Base-by-base conservation (phyloP, 257 asterid genomes). In the Primulina tabacum region DNA sequence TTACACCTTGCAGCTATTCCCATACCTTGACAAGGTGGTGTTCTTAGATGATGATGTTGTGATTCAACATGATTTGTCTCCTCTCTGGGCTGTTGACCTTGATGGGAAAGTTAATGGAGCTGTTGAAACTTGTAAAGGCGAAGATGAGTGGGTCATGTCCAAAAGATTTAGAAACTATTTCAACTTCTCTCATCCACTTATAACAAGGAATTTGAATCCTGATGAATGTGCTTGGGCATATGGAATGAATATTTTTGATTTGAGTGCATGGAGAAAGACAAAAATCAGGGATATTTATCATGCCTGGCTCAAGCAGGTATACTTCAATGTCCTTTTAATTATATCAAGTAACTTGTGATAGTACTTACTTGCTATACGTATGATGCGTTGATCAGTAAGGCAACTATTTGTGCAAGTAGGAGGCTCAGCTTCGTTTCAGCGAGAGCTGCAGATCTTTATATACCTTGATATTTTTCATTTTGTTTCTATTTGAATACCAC, bases 211-310 rank as follows among this genome's bases (percentile, higher is more conserved):
- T 73, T 83, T 93, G 83, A 78, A 93, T 78, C 97, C 96, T 8
- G 90, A 89, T 30, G 94, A 89, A 65, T 93, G 99, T 78, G 97
- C 99, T 17, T 93, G 99, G 99, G 99, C 97, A 20, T 93, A 90
- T 70, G 97, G 98, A 71, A 93, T 93, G 98, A 93, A 93, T 78
- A 85, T 93, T 33, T 93, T 93, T 71, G 98, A 93, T 76, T 74
- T 93, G 75, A 79, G 79, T n/a, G 84, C 89, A 29, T 93, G 98
- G 98, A 83, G 97, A 71, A 78, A 78, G 71, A 89, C 89, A 43
- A 78, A 80, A 74, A 89, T 93, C n/a, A 84, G 90, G 68, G 90
- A 88, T 47, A 88, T 93, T 55, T 92, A 92, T 74, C 96, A 90
- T 62, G 34, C 92, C 37, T 90, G 98, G 98, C 86, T 88, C 55